Conservation (phyloP, 2,329 filamentous ascomycete species). For the Colletotrichum incanum region DNA sequence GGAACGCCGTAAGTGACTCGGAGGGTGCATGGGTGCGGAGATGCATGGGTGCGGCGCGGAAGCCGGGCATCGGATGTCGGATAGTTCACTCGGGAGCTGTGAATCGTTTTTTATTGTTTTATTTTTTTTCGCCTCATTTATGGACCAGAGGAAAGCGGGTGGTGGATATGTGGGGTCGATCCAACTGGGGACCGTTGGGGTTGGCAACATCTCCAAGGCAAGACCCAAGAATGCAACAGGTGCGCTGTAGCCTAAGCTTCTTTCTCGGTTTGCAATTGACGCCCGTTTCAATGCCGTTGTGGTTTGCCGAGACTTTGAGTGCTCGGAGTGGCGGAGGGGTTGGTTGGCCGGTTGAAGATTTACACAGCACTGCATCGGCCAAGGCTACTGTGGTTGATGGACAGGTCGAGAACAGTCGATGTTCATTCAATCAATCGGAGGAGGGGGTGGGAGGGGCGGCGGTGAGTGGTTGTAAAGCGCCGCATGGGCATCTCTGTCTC, state of each 20-base stretch:
- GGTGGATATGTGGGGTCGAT: conserved; percentile 13
- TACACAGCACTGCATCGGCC: not conserved
- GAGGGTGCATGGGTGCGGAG: not conserved
- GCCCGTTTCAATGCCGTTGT: conserved; percentile 2
- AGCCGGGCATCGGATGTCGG: conserved; percentile 33
- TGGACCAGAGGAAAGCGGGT: not conserved
- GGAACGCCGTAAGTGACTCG: not conserved
- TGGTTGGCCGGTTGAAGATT: not conserved
- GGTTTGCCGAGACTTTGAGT: conserved; percentile 3
- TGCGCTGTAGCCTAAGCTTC: conserved; percentile 3
- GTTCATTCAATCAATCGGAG: conserved; percentile 2
- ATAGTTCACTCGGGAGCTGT: not conserved
- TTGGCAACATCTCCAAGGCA: not conserved
- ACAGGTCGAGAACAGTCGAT: conserved; percentile 13
- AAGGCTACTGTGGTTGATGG: conserved; percentile 1
- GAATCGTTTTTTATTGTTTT: not conserved
- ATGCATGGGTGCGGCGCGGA: conserved; percentile 18
- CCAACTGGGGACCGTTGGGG: not conserved
- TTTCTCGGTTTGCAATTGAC: not conserved
- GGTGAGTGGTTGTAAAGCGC: conserved; percentile 7
- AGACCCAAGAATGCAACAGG: not conserved
- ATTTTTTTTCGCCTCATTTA: not conserved
- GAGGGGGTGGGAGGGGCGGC: conserved; percentile 42
- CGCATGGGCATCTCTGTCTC: not conserved
- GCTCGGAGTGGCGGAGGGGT: not conserved